Conservation (phyloP, 176 grass and related monocot genomes). For the Oryza punctata region DNA sequence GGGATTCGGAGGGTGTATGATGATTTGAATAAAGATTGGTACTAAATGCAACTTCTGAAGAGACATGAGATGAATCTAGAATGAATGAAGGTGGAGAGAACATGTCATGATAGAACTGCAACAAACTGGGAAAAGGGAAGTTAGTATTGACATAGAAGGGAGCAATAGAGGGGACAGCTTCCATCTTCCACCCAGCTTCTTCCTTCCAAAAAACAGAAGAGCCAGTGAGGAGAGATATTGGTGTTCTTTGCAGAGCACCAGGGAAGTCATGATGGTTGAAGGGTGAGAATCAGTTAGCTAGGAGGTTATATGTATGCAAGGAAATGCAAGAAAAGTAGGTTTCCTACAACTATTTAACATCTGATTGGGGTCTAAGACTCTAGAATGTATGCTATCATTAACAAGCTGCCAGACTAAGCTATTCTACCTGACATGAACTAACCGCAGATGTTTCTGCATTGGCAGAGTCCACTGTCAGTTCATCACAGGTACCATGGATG, state of each 20-base stretch:
- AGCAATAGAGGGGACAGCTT: constrained; percentile 24
- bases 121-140: not conserved
- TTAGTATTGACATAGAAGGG: constrained; percentile 12
- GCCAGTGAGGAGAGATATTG: constrained; percentile 32
- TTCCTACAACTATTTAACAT: constrained; percentile 41
- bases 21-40: not conserved
- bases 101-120: constrained; percentile 31
- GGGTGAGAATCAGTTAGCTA: constrained; percentile 25
- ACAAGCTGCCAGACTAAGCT: not conserved
- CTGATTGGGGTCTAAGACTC: not conserved
- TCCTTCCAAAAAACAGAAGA: constrained; percentile 77
- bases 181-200: constrained; percentile 47
- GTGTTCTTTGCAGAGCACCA: constrained; percentile 36
- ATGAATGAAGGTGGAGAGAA: not conserved
- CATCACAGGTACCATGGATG: constrained; percentile 24
- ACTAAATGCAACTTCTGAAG: constrained; percentile 19
- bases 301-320: constrained; percentile 29
- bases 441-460: not conserved
- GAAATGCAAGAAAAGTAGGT: constrained; percentile 36
- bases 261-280: constrained; percentile 21
- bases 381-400: not conserved
- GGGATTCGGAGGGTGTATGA: not conserved
- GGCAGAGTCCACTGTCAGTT: constrained; percentile 7
- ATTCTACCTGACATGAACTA: constrained; percentile 21
- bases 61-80: constrained; percentile 3